Percentiles rank a stretch among this genome's conserved stretches.
Conservation (phyloP, 306 rosid species). For the Hippophae tibetana region DNA sequence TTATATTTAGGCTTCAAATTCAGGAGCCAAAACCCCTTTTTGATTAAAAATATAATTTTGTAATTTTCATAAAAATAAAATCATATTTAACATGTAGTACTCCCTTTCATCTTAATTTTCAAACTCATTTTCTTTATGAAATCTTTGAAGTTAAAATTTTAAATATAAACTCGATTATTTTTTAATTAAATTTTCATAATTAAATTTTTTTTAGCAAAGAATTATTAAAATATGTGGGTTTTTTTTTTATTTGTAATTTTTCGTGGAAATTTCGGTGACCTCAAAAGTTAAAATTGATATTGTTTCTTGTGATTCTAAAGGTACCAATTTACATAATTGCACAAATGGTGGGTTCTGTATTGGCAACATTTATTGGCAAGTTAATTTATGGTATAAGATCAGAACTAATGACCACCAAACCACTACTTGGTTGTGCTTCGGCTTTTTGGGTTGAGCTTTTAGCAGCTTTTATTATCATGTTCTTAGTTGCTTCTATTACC, state of each 20-base stretch:
- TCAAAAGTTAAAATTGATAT: neutral
- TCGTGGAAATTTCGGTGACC: neutral
- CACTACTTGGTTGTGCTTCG: conserved; percentile 45
- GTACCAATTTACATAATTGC: conserved; percentile 58
- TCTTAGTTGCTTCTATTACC: conserved; percentile 56
- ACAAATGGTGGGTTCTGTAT: conserved; percentile 55
- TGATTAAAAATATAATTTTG: neutral
- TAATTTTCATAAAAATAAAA: too few relatives aligned
- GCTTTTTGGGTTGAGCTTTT: conserved; percentile 77
- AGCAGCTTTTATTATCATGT: conserved; percentile 69
- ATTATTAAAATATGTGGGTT: neutral
- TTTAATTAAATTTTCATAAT: too few relatives aligned
- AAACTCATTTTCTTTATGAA: too few relatives aligned
- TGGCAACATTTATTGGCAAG: conserved; percentile 54
- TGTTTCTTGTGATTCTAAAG: conserved; percentile 20
- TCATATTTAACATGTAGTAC: too few relatives aligned
- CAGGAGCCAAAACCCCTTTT: too few relatives aligned
- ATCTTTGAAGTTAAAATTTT: too few relatives aligned
- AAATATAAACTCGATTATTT: too few relatives aligned
- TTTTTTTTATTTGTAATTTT: neutral
- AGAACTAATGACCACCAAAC: conserved; percentile 47
- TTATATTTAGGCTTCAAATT: too few relatives aligned
- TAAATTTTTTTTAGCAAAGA: too few relatives aligned
- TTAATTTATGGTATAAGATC: conserved; percentile 48
- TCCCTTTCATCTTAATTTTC: too few relatives aligned